Evolutionary conservation across 2,329 filamentous ascomycete species (phyloP), one percentile per base, ranked within the genome.

Genomic region (Zasmidium cellare): DNA sequence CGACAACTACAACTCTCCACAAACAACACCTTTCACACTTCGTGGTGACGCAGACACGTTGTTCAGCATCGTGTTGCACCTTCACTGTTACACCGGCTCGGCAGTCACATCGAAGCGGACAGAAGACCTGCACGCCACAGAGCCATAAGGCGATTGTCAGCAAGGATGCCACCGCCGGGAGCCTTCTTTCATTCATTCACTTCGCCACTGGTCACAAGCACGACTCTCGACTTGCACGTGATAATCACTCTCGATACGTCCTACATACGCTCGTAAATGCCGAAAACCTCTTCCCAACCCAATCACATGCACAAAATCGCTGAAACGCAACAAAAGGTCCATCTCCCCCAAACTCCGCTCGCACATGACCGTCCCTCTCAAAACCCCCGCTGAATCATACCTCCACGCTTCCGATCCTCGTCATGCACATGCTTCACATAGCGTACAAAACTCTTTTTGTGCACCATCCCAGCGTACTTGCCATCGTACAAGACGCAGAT

Each of bases 381-480:
- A 35, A 41, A 18, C 47, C 46, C 56, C 35, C 53, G 50, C 52
- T 48, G 44, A 45, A 24, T 19, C 50, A 44, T 19, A 25, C 56
- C 50, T 51, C 51, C 57, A 20, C 51, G 55, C 41, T 24, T 46
- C 3, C 59, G 18, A 18, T 70, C 64, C 49, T 64, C 71, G 65
- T 88, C 82, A 70, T 94, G 90, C 47, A 92, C 77, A 70, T 96
- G 89, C 65, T 92, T 91, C 75, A 96, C 88, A 72, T 96, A 97
- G 74, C 91, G 92, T 59, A 96, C 93, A 78, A 99, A 97, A 3
- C 87, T 88, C 79, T 99, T 99, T 80, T 97, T 97, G 75, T 99
- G 94, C 51, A 88, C 91, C 81, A 99, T 84, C 61, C 94, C 94
- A 1, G 89, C 90, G 75, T 91, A 99, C 60, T 85, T 86, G 22